Base-by-base conservation (phyloP, 1,139 yeast genomes). In the Diutina sp. region DNA sequence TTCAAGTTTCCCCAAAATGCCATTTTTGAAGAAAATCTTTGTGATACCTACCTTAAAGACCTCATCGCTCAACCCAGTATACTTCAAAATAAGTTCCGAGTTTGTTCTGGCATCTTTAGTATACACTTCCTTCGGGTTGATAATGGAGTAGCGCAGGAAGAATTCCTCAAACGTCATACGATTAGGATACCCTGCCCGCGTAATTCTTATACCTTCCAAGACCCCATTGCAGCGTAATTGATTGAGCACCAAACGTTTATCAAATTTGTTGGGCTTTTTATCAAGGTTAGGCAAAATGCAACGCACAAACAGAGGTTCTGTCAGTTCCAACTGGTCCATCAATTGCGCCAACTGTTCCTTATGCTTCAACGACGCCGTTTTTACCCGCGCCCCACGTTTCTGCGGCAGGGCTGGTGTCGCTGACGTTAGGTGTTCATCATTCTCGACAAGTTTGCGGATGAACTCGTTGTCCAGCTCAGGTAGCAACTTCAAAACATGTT, bases 171-270 rank as follows among this genome's bases (percentile, higher is more conserved):
- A 93, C 55, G 85, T 81, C 67, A 93, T 81, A 62, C 97, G 80
- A 69, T 95, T 95, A 1, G 99, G 99, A 67, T 87, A 95, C 3
- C 99, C 99, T 16, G 97, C 91, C 61, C 99, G 79, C 0, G 98
- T 96, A 60, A 95, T 93, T 69, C 99, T 79, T 51, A 95, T 95
- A 61, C 99, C 99, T 74, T 95, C 99, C 55, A 95, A 73, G 14
- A 95, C 99, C 78, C 99, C 99, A 67, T 95, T 95, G 67, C 98
- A 95, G 60, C 97, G 78, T 59, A 95, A 76, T 70, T 95, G 99
- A 59, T 88, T 93, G 56, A 93, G 73, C 4, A 95, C 96, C 48
- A 95, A 72, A 38, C 71, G 73, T 64, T 87, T 89, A 64, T 90
- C 91, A 65, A 93, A 87, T 55, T 77, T 73, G 54, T 80, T 81